Conservation (phyloP, 2,329 filamentous ascomycete genomes). For the Cordyceps farinosa region DNA sequence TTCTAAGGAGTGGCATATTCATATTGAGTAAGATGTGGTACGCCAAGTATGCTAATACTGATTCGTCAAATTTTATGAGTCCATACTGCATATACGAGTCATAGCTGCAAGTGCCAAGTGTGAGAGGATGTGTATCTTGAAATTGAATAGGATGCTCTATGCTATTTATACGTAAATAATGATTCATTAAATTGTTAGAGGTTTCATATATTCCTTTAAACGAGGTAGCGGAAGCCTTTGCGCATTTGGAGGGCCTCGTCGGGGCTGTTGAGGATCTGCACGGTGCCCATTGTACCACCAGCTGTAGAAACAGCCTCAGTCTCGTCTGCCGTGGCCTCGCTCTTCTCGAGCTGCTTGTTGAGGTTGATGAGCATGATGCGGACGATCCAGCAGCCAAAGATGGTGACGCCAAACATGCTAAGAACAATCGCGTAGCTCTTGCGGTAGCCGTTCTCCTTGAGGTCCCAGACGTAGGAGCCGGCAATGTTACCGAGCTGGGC, state of each 20-base stretch:
- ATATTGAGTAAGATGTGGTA: too few relatives aligned
- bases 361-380: conserved; percentile 42
- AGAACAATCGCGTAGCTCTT: conserved; percentile 63
- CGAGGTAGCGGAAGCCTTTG: conserved; percentile 46
- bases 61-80: neutral
- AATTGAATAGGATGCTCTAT: too few relatives aligned
- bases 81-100: too few relatives aligned
- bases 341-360: conserved; percentile 46
- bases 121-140: too few relatives aligned
- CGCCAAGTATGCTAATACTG: too few relatives aligned
- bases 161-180: neutral
- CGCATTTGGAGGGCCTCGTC: conserved; percentile 44
- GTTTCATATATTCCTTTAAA: neutral
- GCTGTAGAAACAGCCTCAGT: conserved; percentile 4
- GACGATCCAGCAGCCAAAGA: conserved; percentile 49
- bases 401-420: conserved; percentile 60
- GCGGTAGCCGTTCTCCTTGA: conserved; percentile 57
- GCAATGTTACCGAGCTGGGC: conserved; percentile 57
- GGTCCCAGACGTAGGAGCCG: conserved; percentile 60
- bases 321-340: conserved; percentile 36
- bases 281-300: conserved; percentile 34
- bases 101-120: too few relatives aligned
- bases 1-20: neutral
- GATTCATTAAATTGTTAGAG: neutral
- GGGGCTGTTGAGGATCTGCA: conserved; percentile 38